Percentiles rank a stretch among this genome's conserved stretches.
Evolutionary conservation across 192 early-diverging fungal species (phyloP).

Genomic region (Rhizophagus clarus): DNA sequence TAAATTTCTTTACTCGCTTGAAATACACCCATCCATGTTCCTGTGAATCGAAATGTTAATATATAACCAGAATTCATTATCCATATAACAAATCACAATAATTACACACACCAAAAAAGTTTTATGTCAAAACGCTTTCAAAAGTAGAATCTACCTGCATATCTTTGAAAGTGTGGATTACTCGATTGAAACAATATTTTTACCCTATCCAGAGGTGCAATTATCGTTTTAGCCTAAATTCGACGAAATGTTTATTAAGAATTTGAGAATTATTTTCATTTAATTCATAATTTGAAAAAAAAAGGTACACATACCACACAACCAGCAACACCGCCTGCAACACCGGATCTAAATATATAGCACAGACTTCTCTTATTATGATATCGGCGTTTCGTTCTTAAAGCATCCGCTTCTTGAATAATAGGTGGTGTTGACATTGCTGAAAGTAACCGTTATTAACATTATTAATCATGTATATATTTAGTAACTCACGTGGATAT

Average conservation of each 20-base stretch:
- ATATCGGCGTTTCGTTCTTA: slow-evolving; percentile 2
- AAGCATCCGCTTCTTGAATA: neutral
- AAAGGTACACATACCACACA: slow-evolving; percentile 38
- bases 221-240: slow-evolving; percentile 70
- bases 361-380: slow-evolving; percentile 38
- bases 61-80: neutral
- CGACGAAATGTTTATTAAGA: neutral
- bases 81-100: neutral
- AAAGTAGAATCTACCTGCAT: slow-evolving; percentile 51
- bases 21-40: slow-evolving; percentile 79
- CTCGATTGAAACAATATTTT: slow-evolving; percentile 86
- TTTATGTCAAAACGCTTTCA: neutral
- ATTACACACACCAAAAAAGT: slow-evolving; percentile 19
- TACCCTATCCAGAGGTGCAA: slow-evolving; percentile 83
- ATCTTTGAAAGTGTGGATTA: slow-evolving; percentile 69
- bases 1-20: slow-evolving; percentile 78
- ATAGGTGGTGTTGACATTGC: neutral
- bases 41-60: slow-evolving; percentile 42
- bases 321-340: slow-evolving; percentile 51
- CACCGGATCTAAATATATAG: slow-evolving; percentile 45
- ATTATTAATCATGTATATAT: too few relatives aligned
- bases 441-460: neutral
- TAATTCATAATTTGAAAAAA: neutral
- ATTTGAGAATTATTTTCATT: neutral
- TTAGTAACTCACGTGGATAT: too few relatives aligned